Evolutionary conservation across 495 filamentous ascomycete genomes (phyloP), one percentile per base, ranked within the genome.

Genomic region (Aspergillus heteromorphus): DNA sequence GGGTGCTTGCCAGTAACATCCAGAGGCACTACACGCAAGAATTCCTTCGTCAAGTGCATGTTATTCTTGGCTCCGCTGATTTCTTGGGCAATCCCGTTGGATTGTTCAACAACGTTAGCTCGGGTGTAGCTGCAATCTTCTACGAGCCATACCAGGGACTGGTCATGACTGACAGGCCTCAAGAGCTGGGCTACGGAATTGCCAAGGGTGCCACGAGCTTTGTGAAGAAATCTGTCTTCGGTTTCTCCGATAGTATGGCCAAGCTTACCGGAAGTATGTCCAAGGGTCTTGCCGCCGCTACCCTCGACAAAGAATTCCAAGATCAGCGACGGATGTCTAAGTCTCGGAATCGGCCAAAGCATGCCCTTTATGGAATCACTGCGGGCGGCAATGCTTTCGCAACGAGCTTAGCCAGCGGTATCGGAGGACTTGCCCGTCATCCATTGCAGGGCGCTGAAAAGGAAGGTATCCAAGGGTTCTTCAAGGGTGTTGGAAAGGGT

Each of bases 81-180:
- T 96, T 98, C 80, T 78, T 98, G n/a, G 93, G 93, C 30, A 98
- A 98, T 64, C 93, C 93, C 0, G 93, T 98, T 36, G 93, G 93
- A 36, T 78, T 98, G 36, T 98, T 98, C 82, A 97, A 95, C 74
- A 98, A 92, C 61, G 86, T 98, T 73, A 95, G 89, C 69, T 97
- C 93, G 34, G 93, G 93, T 48, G 88, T 98, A 30, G 89, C 89
- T 18, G 93, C 95, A 61, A 96, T 98, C 62, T 98, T 98, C 77
- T 98, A 98, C 72, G 93, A 97, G 66, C 93, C 93, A 17, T 97
- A 97, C 67, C 93, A 98, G 75, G 93, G 93, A 21, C 79, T 98
- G 51, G 92, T 97, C 65, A 92, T 92, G 86, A 95, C 91, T 0
- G 95, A 98, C 64, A 79, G 86, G 48, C 93, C 93, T 17, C 91